Percentiles rank a stretch among this genome's conserved stretches.
These are phyloP conservation scores for Brassica rapa DNA, from an alignment of 345 rosid genomes.

Conservation along the genomic window DNA sequence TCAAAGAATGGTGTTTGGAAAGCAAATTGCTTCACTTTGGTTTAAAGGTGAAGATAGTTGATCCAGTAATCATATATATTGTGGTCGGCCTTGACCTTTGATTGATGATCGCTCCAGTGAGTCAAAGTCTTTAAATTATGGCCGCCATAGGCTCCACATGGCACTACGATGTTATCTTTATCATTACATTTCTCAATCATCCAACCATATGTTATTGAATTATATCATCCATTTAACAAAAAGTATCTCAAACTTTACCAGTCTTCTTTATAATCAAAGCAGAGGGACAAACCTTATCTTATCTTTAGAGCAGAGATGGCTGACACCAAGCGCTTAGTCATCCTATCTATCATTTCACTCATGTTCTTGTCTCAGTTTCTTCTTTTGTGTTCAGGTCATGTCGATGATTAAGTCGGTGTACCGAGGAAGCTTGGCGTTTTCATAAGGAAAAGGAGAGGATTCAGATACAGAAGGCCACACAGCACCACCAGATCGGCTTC, in stretches of 20 bases:
- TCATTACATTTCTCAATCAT: not conserved
- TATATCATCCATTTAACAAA: not conserved
- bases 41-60: not conserved
- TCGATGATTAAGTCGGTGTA: constrained; percentile 8
- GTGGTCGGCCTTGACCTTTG: constrained; percentile 6
- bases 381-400: constrained; percentile 29
- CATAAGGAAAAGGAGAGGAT: constrained; percentile 14
- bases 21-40: constrained; percentile 21
- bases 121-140: not conserved
- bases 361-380: constrained; percentile 30
- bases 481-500: constrained; percentile 21
- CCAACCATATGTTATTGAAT: not conserved
- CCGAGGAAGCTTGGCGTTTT: constrained; percentile 36
- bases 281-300: constrained; percentile 5
- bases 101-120: constrained; percentile 3
- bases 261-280: constrained; percentile 24
- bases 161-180: constrained; percentile 5
- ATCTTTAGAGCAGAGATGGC: constrained; percentile 25
- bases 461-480: not conserved
- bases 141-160: constrained; percentile 17
- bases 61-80: constrained; percentile 11
- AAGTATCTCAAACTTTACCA: not conserved
- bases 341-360: constrained; percentile 19
- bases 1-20: constrained; percentile 18
- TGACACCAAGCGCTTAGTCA: constrained; percentile 18